Evolutionary conservation across 768 basidiomycete species (phyloP), one percentile per base, ranked within the genome.

Genomic region (Tricholoma sp.): DNA sequence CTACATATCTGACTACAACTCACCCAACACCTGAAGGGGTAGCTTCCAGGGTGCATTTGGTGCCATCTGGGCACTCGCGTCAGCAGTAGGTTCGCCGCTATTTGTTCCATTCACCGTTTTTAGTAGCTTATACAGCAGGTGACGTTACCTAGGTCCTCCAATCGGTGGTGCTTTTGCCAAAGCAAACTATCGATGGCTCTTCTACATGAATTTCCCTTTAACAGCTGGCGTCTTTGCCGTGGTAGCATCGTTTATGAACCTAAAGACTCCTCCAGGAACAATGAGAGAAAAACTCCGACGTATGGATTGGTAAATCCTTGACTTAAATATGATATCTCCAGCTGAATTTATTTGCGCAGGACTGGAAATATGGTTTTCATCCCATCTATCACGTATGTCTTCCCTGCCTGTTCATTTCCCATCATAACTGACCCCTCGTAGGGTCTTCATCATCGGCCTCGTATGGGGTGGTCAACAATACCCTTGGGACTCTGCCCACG

Each of bases 381-480:
- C 27, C 62, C 68, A 0, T 67, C 71, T 7, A 70, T 77, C 1
- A 64, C 66, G 5, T 59, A 69, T 5, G 35, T 37, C 35, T 37
- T 9, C 35, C 7, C 35, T 37, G 35, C 35, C 35, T 4, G 35
- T 10, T 37, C 16, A 16, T 14, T 37, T 37, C 35, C 35, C 35
- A 37, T 16, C 35, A 12, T 37, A 5, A 37, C 35, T 37, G 35
- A 37, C 35, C 35, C 35, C 35, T 37, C 35, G 16, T 16, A 37
- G 35, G 35, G 35, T 37, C 35, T 62, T 58, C 19, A 72, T 76
- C 34, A 66, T 81, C 43, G 79, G 65, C 0, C 64, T 84, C 6
- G 80, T 77, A 2, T 81, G 76, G 75, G 82, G 74, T n/a, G 81
- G 83, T 0, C 65, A 73, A 19, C 59, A 64, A 0, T 78, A 73